Conservation (phyloP, 495 filamentous ascomycete genomes). For the Tricharina praecox region DNA sequence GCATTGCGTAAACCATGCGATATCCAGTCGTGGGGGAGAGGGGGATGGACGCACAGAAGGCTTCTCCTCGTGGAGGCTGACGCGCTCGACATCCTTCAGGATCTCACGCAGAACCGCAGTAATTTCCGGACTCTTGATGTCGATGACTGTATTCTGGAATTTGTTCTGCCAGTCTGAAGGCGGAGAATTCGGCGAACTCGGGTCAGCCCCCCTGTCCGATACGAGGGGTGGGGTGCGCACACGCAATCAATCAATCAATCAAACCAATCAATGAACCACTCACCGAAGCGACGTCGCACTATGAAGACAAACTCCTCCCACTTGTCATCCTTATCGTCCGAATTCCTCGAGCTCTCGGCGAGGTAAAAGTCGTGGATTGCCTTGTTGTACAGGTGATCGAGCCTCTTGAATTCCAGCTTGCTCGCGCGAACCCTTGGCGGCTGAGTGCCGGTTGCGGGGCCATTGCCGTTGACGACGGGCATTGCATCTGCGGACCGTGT, state of each 20-base stretch:
- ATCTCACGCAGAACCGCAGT: conserved; percentile 17
- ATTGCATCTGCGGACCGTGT: too few relatives aligned
- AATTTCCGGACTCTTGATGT: conserved; percentile 24
- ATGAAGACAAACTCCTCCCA: conserved; percentile 26
- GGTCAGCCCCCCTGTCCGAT: too few relatives aligned
- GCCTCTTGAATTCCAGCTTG: conserved; percentile 22
- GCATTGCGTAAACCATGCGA: too few relatives aligned
- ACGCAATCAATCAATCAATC: too few relatives aligned
- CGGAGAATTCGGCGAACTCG: too few relatives aligned
- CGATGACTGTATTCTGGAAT: conserved; percentile 23
- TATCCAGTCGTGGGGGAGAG: background rate
- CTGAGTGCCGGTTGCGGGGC: background rate
- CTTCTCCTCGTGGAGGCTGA: conserved; percentile 21
- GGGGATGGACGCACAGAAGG: conserved; percentile 17
- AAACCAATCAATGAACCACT: too few relatives aligned
- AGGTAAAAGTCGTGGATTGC: conserved; percentile 23
- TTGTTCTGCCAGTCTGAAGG: conserved; percentile 23
- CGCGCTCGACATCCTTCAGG: conserved; percentile 17
- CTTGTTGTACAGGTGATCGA: conserved; percentile 27
- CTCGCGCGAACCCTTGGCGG: conserved; percentile 14
- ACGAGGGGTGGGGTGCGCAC: too few relatives aligned
- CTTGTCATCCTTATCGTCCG: conserved; percentile 18
- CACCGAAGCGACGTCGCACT: conserved; percentile 18
- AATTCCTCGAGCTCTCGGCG: conserved; percentile 15
- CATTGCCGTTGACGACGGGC: background rate